Evolutionary conservation across 768 basidiomycete species (phyloP).

Genomic region (Lenzites betulinus): DNA sequence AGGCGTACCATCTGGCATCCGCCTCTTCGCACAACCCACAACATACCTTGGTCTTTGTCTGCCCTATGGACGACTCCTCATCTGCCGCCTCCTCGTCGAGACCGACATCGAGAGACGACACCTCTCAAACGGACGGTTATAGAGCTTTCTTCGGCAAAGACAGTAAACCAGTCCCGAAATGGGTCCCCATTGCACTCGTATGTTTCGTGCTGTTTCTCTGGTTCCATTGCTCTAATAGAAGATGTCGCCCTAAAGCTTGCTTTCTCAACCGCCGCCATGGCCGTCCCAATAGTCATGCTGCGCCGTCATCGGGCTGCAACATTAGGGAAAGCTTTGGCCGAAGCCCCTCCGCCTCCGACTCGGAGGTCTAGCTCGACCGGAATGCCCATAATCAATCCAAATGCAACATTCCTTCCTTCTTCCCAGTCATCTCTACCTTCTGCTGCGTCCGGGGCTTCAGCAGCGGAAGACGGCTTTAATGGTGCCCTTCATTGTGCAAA

Average conservation of each 20-base stretch:
- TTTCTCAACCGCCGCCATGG: conserved; percentile 34
- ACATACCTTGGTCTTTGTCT: no score
- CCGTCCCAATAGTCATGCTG: conserved; percentile 33
- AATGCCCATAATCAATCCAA: conserved; percentile 2
- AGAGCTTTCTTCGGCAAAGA: conserved; percentile 10
- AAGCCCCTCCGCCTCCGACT: conserved; percentile 24
- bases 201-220: neutral
- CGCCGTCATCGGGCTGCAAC: conserved; percentile 27
- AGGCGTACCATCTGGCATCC: no score
- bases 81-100: neutral
- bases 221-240: neutral
- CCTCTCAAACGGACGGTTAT: neutral
- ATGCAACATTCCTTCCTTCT: neutral
- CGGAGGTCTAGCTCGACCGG: conserved; percentile 11
- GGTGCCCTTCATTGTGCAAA: conserved; percentile 58
- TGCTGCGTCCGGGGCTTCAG: neutral
- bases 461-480: conserved; percentile 42
- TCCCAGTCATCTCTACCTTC: neutral
- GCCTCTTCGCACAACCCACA: no score
- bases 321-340: conserved; percentile 17
- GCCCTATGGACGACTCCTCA: no score
- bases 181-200: conserved; percentile 36
- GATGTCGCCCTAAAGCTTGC: conserved; percentile 26
- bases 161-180: conserved; percentile 28
- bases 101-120: neutral